Conservation (phyloP, 345 rosid genomes). For the Arabidopsis thaliana region TAIR10.1 NC_003070.9:20182001-20182500, state of each 20-base stretch:
- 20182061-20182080: conserved; percentile 23
- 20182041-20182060: conserved; percentile 30
- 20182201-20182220: conserved; percentile 25
- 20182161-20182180: conserved; percentile 23
- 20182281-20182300: conserved; percentile 33
- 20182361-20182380: conserved; percentile 3
- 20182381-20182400: conserved; percentile 15
- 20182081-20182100: conserved; percentile 35
- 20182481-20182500: conserved; percentile 42
- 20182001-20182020: conserved; percentile 77
- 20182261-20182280: conserved; percentile 14
- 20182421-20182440: conserved; percentile 20
- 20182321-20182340: conserved; percentile 6
- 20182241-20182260: conserved; percentile 28
- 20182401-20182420: background rate
- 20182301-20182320: conserved; percentile 24
- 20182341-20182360: background rate
- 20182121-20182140: conserved; percentile 31
- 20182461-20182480: conserved; percentile 34
- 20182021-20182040: conserved; percentile 45
- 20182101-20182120: conserved; percentile 49
- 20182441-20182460: conserved; percentile 25
- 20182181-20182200: conserved; percentile 20
- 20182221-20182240: conserved; percentile 41
- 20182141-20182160: conserved; percentile 28